Conservation (phyloP, 1,284 basidiomycete species). For the Cutaneotrichosporon sp. region DNA sequence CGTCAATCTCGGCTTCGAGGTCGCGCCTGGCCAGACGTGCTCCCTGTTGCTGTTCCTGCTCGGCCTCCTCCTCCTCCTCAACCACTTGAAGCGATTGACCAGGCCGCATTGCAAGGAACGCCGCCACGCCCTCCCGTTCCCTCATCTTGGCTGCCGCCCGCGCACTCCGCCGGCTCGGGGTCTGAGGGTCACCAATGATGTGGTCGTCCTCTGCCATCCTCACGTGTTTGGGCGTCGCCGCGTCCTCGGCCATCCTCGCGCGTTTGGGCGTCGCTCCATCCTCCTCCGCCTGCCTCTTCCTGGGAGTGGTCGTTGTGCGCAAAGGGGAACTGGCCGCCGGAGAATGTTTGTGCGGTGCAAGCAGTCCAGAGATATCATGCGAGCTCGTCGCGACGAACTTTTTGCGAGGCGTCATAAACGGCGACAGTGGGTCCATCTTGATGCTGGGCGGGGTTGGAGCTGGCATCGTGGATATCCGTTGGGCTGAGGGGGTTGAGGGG, state of each 20-base stretch:
- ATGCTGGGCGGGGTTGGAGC: background rate
- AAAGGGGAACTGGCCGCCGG: conserved; percentile 27
- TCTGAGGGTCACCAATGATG: background rate
- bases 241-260: conserved; percentile 22
- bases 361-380: conserved; percentile 33
- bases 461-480: conserved; percentile 12
- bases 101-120: conserved; percentile 47
- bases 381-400: conserved; percentile 34
- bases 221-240: conserved; percentile 18
- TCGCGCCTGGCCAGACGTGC: background rate
- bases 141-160: background rate
- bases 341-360: conserved; percentile 27
- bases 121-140: conserved; percentile 28
- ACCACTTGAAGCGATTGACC: conserved; percentile 11
- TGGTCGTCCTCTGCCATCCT: background rate
- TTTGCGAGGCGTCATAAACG: conserved; percentile 42
- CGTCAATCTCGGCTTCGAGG: conserved; percentile 7
- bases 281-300: conserved; percentile 17
- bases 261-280: conserved; percentile 20
- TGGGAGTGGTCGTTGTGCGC: conserved; percentile 1
- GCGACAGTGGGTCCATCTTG: conserved; percentile 10
- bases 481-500: background rate
- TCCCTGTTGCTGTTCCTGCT: background rate
- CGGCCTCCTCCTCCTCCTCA: conserved; percentile 15
- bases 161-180: background rate